Percentiles rank a stretch among this genome's conserved stretches.
phyloP scores from a whole-genome alignment of 768 basidiomycete genomes.

The Melanogaster broomeanus region DNA sequence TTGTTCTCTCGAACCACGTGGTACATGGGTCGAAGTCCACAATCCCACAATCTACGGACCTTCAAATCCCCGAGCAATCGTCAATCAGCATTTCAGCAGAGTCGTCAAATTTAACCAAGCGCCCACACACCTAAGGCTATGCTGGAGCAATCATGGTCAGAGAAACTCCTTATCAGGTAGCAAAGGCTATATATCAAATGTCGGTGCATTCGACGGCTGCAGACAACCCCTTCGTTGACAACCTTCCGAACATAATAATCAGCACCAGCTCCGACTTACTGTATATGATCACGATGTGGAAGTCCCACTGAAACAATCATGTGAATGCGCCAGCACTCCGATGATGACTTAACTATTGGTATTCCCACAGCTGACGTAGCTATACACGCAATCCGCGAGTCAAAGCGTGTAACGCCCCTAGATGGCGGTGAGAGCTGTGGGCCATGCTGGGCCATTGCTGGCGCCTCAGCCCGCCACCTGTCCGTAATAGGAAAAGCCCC shows the following conservation, averaged over 20 bases:
- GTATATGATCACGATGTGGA: no score
- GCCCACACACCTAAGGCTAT: constrained; percentile 7
- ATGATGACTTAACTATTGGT: neutral
- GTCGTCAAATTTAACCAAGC: neutral
- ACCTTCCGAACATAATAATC: neutral
- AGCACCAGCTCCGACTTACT: neutral
- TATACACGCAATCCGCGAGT: constrained; percentile 13
- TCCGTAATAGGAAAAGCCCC: constrained; percentile 25
- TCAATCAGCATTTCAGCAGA: neutral
- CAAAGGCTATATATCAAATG: neutral
- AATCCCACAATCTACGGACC: constrained; percentile 1
- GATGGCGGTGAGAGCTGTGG: constrained; percentile 14
- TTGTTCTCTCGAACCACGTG: constrained; percentile 13
- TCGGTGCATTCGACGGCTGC: neutral
- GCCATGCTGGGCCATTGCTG: no score
- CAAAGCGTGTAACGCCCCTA: constrained; percentile 11
- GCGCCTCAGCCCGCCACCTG: constrained; percentile 13
- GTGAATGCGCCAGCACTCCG: neutral
- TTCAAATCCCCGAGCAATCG: neutral
- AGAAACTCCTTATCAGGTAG: neutral
- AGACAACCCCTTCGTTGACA: neutral
- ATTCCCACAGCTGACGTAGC: constrained; percentile 3
- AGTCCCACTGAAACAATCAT: neutral
- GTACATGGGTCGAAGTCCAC: constrained; percentile 10
- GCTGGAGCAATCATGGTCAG: constrained; percentile 1